Evolutionary conservation across 176 grass and related monocot genomes (phyloP).

Genomic region (Musa acuminata): DNA sequence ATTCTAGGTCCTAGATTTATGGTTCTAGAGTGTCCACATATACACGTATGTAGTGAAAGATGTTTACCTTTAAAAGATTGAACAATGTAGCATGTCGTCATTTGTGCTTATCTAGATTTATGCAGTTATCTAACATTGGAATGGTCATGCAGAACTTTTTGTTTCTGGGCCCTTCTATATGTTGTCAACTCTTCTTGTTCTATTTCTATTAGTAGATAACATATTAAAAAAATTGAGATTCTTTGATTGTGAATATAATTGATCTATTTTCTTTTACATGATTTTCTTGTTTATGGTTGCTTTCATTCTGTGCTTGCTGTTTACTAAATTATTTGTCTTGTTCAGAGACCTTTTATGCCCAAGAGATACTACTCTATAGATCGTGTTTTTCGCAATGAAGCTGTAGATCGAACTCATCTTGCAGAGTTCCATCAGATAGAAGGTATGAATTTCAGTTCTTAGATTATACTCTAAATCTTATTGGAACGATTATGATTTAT

Average conservation of each 20-base stretch:
- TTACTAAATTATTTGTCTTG: neutral
- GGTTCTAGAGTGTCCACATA: too few species aligned
- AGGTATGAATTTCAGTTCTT: constrained; percentile 29
- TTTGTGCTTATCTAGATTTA: too few species aligned
- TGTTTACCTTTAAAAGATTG: too few species aligned
- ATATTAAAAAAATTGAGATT: neutral
- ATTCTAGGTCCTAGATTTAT: too few species aligned
- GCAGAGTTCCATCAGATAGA: constrained; percentile 99
- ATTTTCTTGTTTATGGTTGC: neutral
- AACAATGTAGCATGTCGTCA: too few species aligned
- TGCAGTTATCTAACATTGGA: too few species aligned
- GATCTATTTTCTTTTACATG: neutral
- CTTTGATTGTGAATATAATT: neutral
- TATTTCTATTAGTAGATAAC: too few species aligned
- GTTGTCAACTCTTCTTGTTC: too few species aligned
- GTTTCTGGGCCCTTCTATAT: too few species aligned
- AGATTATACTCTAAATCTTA: constrained; percentile 5
- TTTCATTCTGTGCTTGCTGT: neutral
- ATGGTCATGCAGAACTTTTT: too few species aligned
- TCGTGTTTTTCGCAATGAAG: constrained; percentile 92
- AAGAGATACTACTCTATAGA: constrained; percentile 97
- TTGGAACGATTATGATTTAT: neutral
- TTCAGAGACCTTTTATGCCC: constrained; percentile 69
- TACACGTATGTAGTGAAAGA: too few species aligned
- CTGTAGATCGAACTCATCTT: constrained; percentile 91